Conservation (phyloP, 768 basidiomycete genomes). For the Pseudohyphozyma bogoriensis region DNA sequence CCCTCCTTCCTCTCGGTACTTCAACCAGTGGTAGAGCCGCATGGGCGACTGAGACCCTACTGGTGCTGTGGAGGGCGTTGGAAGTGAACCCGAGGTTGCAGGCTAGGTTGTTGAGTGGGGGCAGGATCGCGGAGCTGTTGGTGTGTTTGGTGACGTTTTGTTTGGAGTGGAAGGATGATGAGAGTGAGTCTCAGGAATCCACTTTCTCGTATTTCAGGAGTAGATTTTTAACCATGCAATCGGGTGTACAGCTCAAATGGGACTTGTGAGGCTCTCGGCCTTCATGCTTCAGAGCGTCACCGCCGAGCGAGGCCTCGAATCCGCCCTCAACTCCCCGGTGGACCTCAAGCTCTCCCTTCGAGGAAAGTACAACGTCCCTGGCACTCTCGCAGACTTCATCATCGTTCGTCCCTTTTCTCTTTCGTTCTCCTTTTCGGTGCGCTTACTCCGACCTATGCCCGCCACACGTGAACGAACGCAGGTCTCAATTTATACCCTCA, state of each 20-base stretch:
- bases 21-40: constrained; percentile 3
- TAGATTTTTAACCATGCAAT: not conserved
- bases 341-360: not conserved
- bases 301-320: constrained; percentile 67
- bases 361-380: constrained; percentile 8
- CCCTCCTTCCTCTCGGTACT: constrained; percentile 1
- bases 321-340: constrained; percentile 15
- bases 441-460: not conserved
- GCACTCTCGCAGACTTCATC: constrained; percentile 43
- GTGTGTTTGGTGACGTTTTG: constrained; percentile 33
- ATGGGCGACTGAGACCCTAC: constrained; percentile 29
- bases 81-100: constrained; percentile 55
- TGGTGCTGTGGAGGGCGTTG: constrained; percentile 72
- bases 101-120: constrained; percentile 1
- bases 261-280: constrained; percentile 74
- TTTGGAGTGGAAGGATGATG: constrained; percentile 65
- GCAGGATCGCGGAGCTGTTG: not conserved
- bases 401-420: constrained; percentile 38
- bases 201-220: not conserved
- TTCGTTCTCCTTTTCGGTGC: not conserved
- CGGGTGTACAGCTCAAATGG: constrained; percentile 64
- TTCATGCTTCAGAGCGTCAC: constrained; percentile 88
- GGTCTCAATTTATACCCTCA: constrained; percentile 72
- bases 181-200: constrained; percentile 45
- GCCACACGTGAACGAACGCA: constrained; percentile 35